phyloP scores from a whole-genome alignment of 257 asterid species.

The Leptodermis oblonga region DNA sequence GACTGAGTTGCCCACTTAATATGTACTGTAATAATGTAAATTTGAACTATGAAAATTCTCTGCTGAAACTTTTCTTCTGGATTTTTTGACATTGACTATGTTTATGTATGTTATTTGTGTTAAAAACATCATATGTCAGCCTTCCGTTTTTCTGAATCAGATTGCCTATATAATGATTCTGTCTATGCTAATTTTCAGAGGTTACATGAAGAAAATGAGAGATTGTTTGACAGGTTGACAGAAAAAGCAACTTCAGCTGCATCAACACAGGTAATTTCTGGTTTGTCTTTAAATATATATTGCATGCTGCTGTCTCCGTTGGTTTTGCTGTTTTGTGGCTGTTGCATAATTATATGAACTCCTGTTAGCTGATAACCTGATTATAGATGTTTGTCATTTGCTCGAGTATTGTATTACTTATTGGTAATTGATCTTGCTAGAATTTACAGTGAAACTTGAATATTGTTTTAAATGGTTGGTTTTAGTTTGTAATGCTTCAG shows the following conservation, averaged over 20 bases:
- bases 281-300: not conserved
- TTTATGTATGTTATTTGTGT: not conserved
- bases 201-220: slow-evolving; percentile 97
- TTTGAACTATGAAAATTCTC: not conserved
- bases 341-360: not conserved
- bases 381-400: not conserved
- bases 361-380: not conserved
- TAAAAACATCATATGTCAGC: not conserved
- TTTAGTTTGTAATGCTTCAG: not conserved
- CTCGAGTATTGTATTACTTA: not conserved
- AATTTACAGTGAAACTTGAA: not conserved
- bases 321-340: not conserved
- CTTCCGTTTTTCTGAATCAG: not conserved
- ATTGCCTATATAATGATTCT: not conserved
- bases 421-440: not conserved
- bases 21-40: not conserved
- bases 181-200: slow-evolving; percentile 43
- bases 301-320: no score
- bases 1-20: slow-evolving; percentile 1
- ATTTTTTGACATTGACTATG: not conserved
- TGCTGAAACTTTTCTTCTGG: not conserved
- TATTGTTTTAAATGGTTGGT: not conserved
- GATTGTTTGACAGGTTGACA: slow-evolving; percentile 86
- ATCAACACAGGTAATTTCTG: slow-evolving; percentile 64
- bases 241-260: slow-evolving; percentile 78